phyloP scores from a whole-genome alignment of 1,284 basidiomycete species.

The Neonothopanus nambi region DNA sequence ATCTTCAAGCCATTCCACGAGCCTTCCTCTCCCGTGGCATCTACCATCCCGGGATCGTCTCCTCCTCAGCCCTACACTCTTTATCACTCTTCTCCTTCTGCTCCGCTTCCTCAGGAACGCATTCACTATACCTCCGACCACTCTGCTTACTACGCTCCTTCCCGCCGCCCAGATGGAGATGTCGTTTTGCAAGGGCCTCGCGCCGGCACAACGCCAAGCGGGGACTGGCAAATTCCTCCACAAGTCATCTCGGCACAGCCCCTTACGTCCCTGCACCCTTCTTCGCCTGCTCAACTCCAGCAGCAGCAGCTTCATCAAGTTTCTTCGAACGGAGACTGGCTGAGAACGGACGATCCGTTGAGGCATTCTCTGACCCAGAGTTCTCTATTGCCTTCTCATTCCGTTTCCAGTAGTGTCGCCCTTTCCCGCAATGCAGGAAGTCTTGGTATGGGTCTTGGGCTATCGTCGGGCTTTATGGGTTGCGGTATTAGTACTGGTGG shows the following conservation, averaged over 20 bases:
- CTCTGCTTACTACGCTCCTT: not conserved
- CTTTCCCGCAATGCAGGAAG: slow-evolving; percentile 9
- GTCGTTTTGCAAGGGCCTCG: not conserved
- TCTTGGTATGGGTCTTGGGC: slow-evolving; percentile 12
- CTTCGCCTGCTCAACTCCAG: slow-evolving; percentile 20
- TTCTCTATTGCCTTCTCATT: not conserved
- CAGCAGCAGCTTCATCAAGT: slow-evolving; percentile 22
- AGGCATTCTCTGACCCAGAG: slow-evolving; percentile 1
- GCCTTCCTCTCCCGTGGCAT: slow-evolving; percentile 7
- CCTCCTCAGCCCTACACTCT: slow-evolving; percentile 11
- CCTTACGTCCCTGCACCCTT: slow-evolving; percentile 9
- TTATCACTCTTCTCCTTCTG: slow-evolving; percentile 12
- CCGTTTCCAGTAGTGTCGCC: not conserved
- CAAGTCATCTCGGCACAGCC: slow-evolving; percentile 5
- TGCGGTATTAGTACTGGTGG: not conserved
- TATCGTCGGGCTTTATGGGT: not conserved
- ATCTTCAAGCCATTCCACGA: slow-evolving; percentile 9
- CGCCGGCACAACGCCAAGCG: not conserved
- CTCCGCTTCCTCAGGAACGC: slow-evolving; percentile 4
- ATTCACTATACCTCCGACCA: not conserved
- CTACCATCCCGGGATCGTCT: no score
- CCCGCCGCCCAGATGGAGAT: slow-evolving; percentile 1
- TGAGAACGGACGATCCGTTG: slow-evolving; percentile 2
- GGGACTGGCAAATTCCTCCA: slow-evolving; percentile 18
- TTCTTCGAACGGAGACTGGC: slow-evolving; percentile 3